Conservation (phyloP, 2,329 filamentous ascomycete species). For the Exophiala aquamarina region DNA sequence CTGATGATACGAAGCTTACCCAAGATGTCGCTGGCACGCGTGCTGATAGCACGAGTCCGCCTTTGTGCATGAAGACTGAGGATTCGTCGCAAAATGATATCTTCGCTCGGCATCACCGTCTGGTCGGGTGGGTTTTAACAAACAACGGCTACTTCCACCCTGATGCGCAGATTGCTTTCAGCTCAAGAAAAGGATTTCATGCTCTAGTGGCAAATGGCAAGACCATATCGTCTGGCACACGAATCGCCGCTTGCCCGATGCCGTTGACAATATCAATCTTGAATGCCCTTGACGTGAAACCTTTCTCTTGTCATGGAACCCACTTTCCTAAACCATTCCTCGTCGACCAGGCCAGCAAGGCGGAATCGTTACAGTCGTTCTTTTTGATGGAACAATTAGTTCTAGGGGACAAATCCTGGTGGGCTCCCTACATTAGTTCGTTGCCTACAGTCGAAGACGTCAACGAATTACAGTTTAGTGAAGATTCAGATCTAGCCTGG, state of each 20-base stretch:
- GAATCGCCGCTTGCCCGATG: conserved; percentile 28
- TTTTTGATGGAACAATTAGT: conserved; percentile 70
- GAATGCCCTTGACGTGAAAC: conserved; percentile 26
- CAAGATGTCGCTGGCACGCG: conserved; percentile 3
- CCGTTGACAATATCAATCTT: conserved; percentile 25
- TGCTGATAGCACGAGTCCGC: conserved; percentile 11
- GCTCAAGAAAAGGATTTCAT: conserved; percentile 26
- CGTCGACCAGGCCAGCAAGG: conserved; percentile 4
- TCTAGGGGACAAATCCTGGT: conserved; percentile 58
- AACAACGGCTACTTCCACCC: conserved; percentile 24
- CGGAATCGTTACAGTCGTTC: conserved; percentile 43
- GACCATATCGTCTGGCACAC: conserved; percentile 16
- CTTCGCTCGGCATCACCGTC: conserved; percentile 20
- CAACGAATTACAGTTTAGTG: conserved; percentile 64
- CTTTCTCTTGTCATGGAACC: conserved; percentile 27
- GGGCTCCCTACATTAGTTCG: conserved; percentile 66
- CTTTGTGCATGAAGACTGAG: conserved; percentile 12
- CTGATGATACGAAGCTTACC: conserved; percentile 11
- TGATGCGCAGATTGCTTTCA: conserved; percentile 24
- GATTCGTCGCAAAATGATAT: conserved; percentile 4
- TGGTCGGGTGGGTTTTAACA: conserved; percentile 26
- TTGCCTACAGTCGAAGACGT: conserved; percentile 65
- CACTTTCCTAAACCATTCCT: conserved; percentile 27
- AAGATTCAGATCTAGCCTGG: conserved; percentile 58
- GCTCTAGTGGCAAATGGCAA: conserved; percentile 20